These are phyloP conservation scores for Helminthosporium solani DNA, from an alignment of 2,329 filamentous ascomycete genomes.

Conservation along the genomic window DNA sequence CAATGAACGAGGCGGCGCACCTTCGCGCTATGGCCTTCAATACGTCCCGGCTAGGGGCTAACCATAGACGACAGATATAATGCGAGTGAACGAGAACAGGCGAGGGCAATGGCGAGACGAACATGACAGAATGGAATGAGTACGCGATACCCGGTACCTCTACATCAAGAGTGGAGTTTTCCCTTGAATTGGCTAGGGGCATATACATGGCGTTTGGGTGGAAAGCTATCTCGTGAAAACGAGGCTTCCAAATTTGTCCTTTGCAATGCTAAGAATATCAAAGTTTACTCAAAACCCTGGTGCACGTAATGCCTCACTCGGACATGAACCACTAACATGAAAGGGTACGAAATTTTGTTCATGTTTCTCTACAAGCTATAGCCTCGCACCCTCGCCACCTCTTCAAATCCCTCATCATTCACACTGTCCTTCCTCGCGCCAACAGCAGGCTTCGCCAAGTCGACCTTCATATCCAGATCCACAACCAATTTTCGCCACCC, in stretches of 20 bases:
- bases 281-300: too few species aligned
- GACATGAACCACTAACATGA: too few species aligned
- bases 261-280: too few species aligned
- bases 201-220: conserved; percentile 1
- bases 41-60: conserved; percentile 20
- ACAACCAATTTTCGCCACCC: conserved; percentile 54
- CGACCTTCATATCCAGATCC: conserved; percentile 35
- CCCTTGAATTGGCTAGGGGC: not conserved
- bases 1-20: conserved; percentile 5
- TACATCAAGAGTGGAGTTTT: not conserved
- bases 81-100: conserved; percentile 38
- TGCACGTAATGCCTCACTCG: too few species aligned
- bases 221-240: too few species aligned
- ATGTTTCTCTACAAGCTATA: not conserved
- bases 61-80: conserved; percentile 32
- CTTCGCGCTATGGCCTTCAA: not conserved
- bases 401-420: not conserved
- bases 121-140: not conserved
- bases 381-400: conserved; percentile 9
- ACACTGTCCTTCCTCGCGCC: conserved; percentile 17
- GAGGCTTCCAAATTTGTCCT: too few species aligned
- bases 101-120: conserved; percentile 27
- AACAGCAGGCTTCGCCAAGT: conserved; percentile 1
- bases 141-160: not conserved
- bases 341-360: too few species aligned